Evolutionary conservation across 1,139 yeast species (phyloP).

Genomic region (Geotrichum klebahnii): DNA sequence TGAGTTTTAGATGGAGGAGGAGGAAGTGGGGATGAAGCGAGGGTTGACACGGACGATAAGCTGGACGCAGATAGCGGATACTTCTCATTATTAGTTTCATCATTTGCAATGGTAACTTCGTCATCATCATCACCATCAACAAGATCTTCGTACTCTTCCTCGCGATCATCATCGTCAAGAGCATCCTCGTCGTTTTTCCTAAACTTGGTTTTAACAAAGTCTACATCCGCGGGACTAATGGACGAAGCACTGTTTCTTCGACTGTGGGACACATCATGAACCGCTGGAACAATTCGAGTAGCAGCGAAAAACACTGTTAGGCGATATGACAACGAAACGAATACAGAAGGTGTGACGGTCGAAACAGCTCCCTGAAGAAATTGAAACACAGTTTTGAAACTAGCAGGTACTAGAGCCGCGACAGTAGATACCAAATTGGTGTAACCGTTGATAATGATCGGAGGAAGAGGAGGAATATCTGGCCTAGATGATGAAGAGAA

Average conservation of each 20-base stretch:
- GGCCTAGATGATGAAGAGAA: conserved; percentile 26
- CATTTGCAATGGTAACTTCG: neutral
- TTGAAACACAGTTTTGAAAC: conserved; percentile 60
- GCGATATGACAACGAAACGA: conserved; percentile 77
- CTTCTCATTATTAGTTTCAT: neutral
- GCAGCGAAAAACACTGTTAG: conserved; percentile 89
- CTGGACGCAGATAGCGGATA: neutral
- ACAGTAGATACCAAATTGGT: conserved; percentile 43
- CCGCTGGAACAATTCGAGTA: conserved; percentile 77
- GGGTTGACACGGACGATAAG: conserved; percentile 15
- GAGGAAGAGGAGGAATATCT: conserved; percentile 39
- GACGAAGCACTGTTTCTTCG: conserved; percentile 6
- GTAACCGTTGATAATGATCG: conserved; percentile 39
- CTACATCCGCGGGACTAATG: neutral
- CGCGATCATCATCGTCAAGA: conserved; percentile 1
- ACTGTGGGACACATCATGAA: conserved; percentile 25
- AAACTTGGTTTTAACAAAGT: neutral
- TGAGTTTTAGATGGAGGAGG: conserved; percentile 11
- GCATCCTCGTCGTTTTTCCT: conserved; percentile 4
- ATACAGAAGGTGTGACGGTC: conserved; percentile 75
- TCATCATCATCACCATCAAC: conserved; percentile 7
- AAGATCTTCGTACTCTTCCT: conserved; percentile 7
- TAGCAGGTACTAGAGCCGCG: conserved; percentile 46
- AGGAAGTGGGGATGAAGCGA: conserved; percentile 7
- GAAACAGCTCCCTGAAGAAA: conserved; percentile 65